These are phyloP conservation scores for Citrullus amarus DNA, from an alignment of 306 rosid genomes.

Conservation along the genomic window DNA sequence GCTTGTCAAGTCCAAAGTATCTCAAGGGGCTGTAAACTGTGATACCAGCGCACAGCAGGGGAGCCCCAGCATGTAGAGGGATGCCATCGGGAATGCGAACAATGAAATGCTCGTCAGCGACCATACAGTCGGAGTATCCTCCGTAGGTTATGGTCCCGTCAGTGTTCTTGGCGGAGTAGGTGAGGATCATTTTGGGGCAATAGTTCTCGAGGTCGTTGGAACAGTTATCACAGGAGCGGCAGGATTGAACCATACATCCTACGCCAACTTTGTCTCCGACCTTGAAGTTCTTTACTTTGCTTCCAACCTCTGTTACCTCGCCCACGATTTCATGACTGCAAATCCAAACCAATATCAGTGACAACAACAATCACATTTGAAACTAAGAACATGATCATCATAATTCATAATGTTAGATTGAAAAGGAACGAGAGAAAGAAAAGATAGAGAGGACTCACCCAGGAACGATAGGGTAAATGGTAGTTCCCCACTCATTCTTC, in stretches of 20 bases:
- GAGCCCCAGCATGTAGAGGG: constrained; percentile 8
- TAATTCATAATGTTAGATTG: not conserved
- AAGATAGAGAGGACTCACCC: not conserved
- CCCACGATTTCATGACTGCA: constrained; percentile 16
- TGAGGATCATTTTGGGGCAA: constrained; percentile 10
- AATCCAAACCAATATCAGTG: not conserved
- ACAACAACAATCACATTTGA: not conserved
- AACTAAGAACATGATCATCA: not conserved
- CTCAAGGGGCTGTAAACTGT: constrained; percentile 18
- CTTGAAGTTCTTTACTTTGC: constrained; percentile 10
- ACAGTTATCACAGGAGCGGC: constrained; percentile 12
- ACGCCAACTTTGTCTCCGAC: constrained; percentile 20
- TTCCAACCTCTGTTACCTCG: constrained; percentile 11
- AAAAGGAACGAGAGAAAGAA: not conserved
- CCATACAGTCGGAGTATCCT: constrained; percentile 19
- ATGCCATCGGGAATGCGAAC: constrained; percentile 13
- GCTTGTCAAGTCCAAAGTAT: constrained; percentile 16
- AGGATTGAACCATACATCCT: constrained; percentile 12
- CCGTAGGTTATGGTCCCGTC: constrained; percentile 16
- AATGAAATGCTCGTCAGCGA: constrained; percentile 11
- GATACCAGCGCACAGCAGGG: constrained; percentile 19
- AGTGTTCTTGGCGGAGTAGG: not conserved
- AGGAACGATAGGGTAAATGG: constrained; percentile 5
- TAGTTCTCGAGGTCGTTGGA: constrained; percentile 11
- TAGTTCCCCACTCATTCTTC: not conserved